phyloP scores from a whole-genome alignment of 352 stramenopile species.

The Phytophthora boehmeriae region DNA sequence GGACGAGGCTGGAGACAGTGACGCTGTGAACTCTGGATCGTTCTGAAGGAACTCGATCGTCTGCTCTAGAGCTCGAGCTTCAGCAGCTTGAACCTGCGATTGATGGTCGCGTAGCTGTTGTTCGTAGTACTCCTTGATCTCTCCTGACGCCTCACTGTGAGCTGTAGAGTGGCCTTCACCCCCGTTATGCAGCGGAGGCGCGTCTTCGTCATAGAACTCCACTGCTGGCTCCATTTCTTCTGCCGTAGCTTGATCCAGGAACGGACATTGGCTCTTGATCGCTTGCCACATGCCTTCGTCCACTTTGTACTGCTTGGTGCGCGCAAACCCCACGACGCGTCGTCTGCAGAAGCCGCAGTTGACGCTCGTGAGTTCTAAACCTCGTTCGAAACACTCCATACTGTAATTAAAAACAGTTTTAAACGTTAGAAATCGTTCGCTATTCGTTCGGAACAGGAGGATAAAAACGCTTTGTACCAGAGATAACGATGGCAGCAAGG shows the following conservation, averaged over 20 bases:
- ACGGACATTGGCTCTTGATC: conserved; percentile 57
- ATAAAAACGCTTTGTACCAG: conserved; percentile 45
- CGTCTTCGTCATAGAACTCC: conserved; percentile 63
- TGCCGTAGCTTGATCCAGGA: conserved; percentile 32
- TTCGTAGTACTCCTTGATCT: conserved; percentile 54
- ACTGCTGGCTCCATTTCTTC: conserved; percentile 36
- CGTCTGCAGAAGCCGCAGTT: conserved; percentile 85
- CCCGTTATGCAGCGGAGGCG: conserved; percentile 32
- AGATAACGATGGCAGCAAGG: conserved; percentile 77
- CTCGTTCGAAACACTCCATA: conserved; percentile 73
- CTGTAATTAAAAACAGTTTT: conserved; percentile 29
- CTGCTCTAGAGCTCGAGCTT: conserved; percentile 48
- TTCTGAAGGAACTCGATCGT: conserved; percentile 63
- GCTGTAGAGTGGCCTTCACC: conserved; percentile 29
- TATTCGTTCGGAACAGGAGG: neutral
- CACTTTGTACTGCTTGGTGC: conserved; percentile 77
- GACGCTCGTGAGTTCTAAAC: conserved; percentile 72
- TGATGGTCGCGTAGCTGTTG: conserved; percentile 39
- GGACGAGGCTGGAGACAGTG: conserved; percentile 27
- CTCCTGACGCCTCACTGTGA: conserved; percentile 19
- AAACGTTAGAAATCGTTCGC: conserved; percentile 2
- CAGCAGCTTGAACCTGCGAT: conserved; percentile 32
- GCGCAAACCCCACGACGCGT: conserved; percentile 74
- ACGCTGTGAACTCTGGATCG: conserved; percentile 50
- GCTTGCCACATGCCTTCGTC: conserved; percentile 65